Conservation (phyloP, 2,329 filamentous ascomycete species). For the Sclerotinia sclerotiorum region DNA sequence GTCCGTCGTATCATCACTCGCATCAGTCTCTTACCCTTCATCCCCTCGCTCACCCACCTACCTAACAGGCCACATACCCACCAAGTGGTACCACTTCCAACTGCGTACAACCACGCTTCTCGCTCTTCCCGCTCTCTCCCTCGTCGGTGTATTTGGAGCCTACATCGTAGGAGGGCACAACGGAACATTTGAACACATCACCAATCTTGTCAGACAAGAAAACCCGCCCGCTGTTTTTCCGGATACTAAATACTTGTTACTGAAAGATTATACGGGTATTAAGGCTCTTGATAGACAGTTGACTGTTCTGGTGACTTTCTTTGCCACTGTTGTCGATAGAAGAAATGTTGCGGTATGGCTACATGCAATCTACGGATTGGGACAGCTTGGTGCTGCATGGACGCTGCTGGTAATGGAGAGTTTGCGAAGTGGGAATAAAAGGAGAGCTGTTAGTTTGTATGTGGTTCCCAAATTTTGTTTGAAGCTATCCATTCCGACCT, state of each 20-base stretch:
- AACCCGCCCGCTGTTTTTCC: constrained; percentile 26
- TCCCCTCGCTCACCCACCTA: constrained; percentile 17
- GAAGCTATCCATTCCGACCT: background rate
- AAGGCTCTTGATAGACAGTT: constrained; percentile 33
- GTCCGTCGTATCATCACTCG: constrained; percentile 21
- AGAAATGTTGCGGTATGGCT: constrained; percentile 27
- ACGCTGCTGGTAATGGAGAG: constrained; percentile 46
- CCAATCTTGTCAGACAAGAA: constrained; percentile 22
- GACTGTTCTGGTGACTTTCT: constrained; percentile 33
- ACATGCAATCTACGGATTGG: constrained; percentile 32
- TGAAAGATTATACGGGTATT: constrained; percentile 33
- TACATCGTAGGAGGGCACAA: constrained; percentile 28
- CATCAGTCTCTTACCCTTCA: constrained; percentile 13
- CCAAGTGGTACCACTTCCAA: constrained; percentile 25
- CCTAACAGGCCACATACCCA: constrained; percentile 13
- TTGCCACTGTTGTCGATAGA: constrained; percentile 32
- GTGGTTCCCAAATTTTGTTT: constrained; percentile 25
- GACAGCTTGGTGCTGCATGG: constrained; percentile 38
- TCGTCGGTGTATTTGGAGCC: constrained; percentile 28
- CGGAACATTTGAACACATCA: constrained; percentile 30
- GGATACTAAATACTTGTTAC: constrained; percentile 25
- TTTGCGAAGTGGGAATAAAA: constrained; percentile 46
- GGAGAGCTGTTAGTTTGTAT: constrained; percentile 46
- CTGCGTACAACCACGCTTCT: constrained; percentile 28
- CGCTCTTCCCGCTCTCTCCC: constrained; percentile 31